These are phyloP conservation scores for Verticillium klebahnii DNA, from an alignment of 2,329 filamentous ascomycete genomes.

Conservation along the genomic window DNA sequence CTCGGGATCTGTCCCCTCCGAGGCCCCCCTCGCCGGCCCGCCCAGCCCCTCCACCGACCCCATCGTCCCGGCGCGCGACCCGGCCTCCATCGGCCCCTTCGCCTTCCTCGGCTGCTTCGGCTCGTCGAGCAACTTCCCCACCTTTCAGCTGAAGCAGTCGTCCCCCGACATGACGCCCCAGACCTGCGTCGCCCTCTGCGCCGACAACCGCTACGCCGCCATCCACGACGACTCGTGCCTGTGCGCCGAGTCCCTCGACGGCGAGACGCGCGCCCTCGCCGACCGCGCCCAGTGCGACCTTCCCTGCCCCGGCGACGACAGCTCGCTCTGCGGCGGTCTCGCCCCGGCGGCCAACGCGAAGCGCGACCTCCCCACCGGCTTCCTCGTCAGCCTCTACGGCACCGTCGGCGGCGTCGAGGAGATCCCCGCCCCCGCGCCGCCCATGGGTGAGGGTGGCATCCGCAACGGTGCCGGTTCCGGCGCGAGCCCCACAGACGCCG, in stretches of 20 bases:
- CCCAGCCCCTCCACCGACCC: conserved; percentile 8
- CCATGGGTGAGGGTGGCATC: conserved; percentile 13
- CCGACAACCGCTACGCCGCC: conserved; percentile 29
- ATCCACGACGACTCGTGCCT: conserved; percentile 30
- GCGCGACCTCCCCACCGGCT: conserved; percentile 26
- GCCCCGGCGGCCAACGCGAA: conserved; percentile 32
- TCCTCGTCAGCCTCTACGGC: conserved; percentile 40
- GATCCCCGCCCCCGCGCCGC: conserved; percentile 24
- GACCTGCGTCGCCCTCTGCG: conserved; percentile 19
- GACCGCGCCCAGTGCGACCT: conserved; percentile 29
- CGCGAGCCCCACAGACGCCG: conserved; percentile 1
- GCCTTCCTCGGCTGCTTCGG: conserved; percentile 21
- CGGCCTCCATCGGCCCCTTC: conserved; percentile 13
- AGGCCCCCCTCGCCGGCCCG: background rate
- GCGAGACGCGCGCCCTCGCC: conserved; percentile 39
- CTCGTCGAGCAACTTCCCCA: conserved; percentile 20
- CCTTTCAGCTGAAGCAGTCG: conserved; percentile 14
- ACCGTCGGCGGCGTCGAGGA: conserved; percentile 20
- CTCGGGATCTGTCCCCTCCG: background rate
- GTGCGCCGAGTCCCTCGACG: conserved; percentile 25
- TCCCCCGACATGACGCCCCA: conserved; percentile 15
- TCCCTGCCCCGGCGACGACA: conserved; percentile 35
- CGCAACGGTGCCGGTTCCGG: conserved; percentile 21
- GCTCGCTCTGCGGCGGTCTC: conserved; percentile 39
- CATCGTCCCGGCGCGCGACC: conserved; percentile 10